Percentiles rank a stretch among this genome's conserved stretches.
Evolutionary conservation across 2,329 filamentous ascomycete species (phyloP).

Genomic region (Penicillium capsulatum): DNA sequence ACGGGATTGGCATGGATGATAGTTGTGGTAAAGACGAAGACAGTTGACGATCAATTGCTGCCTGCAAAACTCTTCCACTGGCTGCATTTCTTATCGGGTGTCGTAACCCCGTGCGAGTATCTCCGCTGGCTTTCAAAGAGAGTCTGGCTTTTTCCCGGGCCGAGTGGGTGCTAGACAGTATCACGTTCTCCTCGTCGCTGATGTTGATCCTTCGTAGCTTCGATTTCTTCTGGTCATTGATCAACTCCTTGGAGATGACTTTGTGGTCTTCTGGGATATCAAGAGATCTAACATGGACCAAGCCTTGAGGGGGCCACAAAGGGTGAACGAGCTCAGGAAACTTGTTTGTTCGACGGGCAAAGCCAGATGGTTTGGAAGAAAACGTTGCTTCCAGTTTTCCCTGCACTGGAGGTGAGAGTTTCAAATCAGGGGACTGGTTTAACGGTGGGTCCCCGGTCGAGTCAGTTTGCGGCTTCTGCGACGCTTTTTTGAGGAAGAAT

Average conservation of each 20-base stretch:
- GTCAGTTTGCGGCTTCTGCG: slow-evolving; percentile 18
- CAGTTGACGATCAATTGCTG: slow-evolving; percentile 28
- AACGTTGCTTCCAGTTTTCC: slow-evolving; percentile 3
- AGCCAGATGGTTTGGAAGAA: slow-evolving; percentile 8
- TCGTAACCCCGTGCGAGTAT: slow-evolving; percentile 18
- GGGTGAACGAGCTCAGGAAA: slow-evolving; percentile 33
- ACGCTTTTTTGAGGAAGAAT: slow-evolving; percentile 61
- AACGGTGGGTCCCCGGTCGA: neutral
- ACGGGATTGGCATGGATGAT: slow-evolving; percentile 4
- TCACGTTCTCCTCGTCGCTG: slow-evolving; percentile 32
- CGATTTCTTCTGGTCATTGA: slow-evolving; percentile 35
- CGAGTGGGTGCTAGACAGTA: slow-evolving; percentile 18
- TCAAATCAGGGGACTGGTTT: neutral
- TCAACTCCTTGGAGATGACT: neutral
- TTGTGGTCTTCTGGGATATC: neutral
- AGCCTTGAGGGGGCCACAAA: slow-evolving; percentile 38
- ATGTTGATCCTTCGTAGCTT: slow-evolving; percentile 34
- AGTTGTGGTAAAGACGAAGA: slow-evolving; percentile 16
- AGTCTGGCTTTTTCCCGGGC: slow-evolving; percentile 8
- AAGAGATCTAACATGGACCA: slow-evolving; percentile 51
- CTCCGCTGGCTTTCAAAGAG: neutral
- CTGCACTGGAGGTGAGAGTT: slow-evolving; percentile 2
- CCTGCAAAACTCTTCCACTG: slow-evolving; percentile 29
- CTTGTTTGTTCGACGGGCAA: slow-evolving; percentile 24
- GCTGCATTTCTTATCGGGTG: slow-evolving; percentile 28